phyloP scores from a whole-genome alignment of 2,329 filamentous ascomycete species.

The Allantophomopsis cytisporea region DNA sequence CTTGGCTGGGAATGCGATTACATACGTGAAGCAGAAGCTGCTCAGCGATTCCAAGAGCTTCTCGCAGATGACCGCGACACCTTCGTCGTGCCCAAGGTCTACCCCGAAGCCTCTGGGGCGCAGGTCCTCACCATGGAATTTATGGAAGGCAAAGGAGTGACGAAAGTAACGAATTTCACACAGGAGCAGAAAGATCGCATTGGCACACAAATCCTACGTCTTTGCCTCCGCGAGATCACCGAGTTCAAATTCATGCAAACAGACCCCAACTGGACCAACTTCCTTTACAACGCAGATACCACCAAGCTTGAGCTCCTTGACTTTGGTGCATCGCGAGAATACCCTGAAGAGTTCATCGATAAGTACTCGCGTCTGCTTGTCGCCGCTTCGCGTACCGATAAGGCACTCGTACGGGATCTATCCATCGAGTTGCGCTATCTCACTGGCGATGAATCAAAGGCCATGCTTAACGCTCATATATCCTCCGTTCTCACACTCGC shows the following conservation, averaged over 20 bases:
- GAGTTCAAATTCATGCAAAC: constrained; percentile 99
- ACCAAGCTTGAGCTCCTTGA: constrained; percentile 80
- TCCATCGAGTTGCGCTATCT: constrained; percentile 78
- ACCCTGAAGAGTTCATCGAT: constrained; percentile 63
- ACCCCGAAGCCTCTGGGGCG: constrained; percentile 65
- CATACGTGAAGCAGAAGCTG: constrained; percentile 72
- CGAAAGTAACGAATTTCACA: constrained; percentile 59
- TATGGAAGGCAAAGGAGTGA: constrained; percentile 77
- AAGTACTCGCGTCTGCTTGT: constrained; percentile 71
- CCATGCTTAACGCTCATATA: constrained; percentile 87
- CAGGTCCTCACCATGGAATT: constrained; percentile 90
- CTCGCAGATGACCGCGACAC: constrained; percentile 60
- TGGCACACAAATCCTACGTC: constrained; percentile 79
- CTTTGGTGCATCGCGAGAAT: constrained; percentile 87
- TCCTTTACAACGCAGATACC: constrained; percentile 67
- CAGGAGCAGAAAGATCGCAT: constrained; percentile 92
- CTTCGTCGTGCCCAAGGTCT: constrained; percentile 70
- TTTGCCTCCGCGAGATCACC: constrained; percentile 84
- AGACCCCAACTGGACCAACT: constrained; percentile 99
- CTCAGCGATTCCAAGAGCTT: constrained; percentile 60
- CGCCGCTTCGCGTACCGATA: constrained; percentile 63
- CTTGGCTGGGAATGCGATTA: constrained; percentile 98
- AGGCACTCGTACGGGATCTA: constrained; percentile 44
- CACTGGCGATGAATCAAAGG: constrained; percentile 72
- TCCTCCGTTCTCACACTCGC: constrained; percentile 78